These are phyloP conservation scores for Leccinum rimulosum DNA, from an alignment of 768 basidiomycete species.

Conservation along the genomic window DNA sequence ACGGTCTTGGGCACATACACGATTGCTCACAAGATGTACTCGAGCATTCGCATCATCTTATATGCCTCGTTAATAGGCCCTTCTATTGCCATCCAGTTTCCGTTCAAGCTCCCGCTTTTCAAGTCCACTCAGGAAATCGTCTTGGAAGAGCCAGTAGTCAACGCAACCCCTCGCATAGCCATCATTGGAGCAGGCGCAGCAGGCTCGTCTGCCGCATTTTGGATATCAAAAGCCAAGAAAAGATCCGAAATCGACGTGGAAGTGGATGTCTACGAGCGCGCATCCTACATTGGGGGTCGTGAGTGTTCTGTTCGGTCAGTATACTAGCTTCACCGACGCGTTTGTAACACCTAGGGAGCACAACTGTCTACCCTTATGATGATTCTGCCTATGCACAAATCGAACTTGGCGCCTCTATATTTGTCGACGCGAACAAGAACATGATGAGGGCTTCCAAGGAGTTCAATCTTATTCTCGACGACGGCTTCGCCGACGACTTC, in stretches of 20 bases:
- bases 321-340: slow-evolving; percentile 2
- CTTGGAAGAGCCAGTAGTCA: slow-evolving; percentile 18
- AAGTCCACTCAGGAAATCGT: slow-evolving; percentile 31
- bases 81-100: slow-evolving; percentile 40
- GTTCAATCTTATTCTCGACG: slow-evolving; percentile 62
- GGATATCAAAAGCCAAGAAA: slow-evolving; percentile 78
- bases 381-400: slow-evolving; percentile 56
- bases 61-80: slow-evolving; percentile 22
- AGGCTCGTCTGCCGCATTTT: slow-evolving; percentile 80
- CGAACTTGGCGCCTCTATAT: slow-evolving; percentile 89
- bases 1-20: neutral
- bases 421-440: slow-evolving; percentile 73
- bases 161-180: slow-evolving; percentile 57
- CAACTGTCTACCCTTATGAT: slow-evolving; percentile 68
- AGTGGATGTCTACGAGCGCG: slow-evolving; percentile 82
- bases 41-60: slow-evolving; percentile 15
- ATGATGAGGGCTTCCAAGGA: slow-evolving; percentile 73
- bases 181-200: slow-evolving; percentile 90
- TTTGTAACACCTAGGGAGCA: slow-evolving; percentile 56
- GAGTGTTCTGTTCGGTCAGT: slow-evolving; percentile 36
- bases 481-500: slow-evolving; percentile 49
- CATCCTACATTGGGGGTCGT: slow-evolving; percentile 81
- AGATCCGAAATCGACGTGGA: slow-evolving; percentile 67
- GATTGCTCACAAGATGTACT: slow-evolving; percentile 12
- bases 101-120: slow-evolving; percentile 60